Percentiles rank a stretch among this genome's conserved stretches.
phyloP scores from a whole-genome alignment of 163 green algal species.

The Chlorella variabilis region DNA sequence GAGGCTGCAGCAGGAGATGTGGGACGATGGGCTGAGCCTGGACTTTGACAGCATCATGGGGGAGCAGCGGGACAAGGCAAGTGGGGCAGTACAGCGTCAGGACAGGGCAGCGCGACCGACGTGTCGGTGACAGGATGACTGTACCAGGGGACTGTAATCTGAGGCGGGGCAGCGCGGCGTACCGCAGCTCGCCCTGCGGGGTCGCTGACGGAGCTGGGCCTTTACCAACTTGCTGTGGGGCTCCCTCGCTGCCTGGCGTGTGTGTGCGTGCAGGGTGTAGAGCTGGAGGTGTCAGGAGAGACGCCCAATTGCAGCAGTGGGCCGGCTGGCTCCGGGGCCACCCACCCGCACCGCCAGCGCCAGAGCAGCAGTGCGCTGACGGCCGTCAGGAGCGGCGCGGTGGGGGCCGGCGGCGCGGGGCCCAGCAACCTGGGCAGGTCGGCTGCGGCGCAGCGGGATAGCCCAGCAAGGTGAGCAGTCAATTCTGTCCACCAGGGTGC shows the following conservation, averaged over 20 bases:
- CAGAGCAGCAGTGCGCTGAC: conserved; percentile 12
- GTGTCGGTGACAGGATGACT: too few relatives aligned
- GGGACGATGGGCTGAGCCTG: not conserved
- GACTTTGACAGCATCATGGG: conserved; percentile 4
- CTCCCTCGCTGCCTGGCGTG: too few relatives aligned
- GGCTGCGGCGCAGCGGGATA: not conserved
- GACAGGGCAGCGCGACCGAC: too few relatives aligned
- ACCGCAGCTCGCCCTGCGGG: too few relatives aligned
- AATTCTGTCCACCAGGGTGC: too few relatives aligned
- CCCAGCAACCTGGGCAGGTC: conserved; percentile 29
- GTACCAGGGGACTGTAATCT: too few relatives aligned
- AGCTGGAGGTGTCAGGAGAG: conserved; percentile 1
- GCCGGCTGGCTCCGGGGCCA: too few relatives aligned
- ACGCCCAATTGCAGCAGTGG: conserved; percentile 3
- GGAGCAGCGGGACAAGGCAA: conserved; percentile 12
- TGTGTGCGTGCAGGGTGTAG: not conserved
- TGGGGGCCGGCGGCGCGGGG: not conserved
- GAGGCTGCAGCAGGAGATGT: conserved; percentile 16
- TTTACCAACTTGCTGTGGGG: too few relatives aligned
- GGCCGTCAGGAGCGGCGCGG: not conserved
- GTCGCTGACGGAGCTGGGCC: too few relatives aligned
- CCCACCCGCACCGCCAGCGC: not conserved
- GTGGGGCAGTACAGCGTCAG: too few relatives aligned
- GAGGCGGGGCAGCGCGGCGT: too few relatives aligned
- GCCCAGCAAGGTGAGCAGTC: not conserved